Conservation (phyloP, 495 filamentous ascomycete species). For the Penicillium longicatenatum region DNA sequence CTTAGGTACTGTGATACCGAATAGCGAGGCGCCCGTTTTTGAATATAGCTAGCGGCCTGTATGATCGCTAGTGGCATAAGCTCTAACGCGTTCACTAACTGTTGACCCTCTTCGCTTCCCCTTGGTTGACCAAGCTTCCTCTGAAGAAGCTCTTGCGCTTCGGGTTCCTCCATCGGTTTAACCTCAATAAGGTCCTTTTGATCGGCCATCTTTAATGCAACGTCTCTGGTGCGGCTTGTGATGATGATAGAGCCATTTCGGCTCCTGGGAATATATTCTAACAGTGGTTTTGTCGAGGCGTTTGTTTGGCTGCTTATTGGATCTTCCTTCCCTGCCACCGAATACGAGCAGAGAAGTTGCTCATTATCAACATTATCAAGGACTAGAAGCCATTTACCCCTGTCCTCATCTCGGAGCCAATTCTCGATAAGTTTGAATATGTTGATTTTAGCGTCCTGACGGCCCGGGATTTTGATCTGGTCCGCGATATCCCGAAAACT, state of each 20-base stretch:
- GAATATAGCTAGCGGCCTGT: conserved; percentile 51
- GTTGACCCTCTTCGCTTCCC: conserved; percentile 15
- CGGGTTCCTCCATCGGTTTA: conserved; percentile 30
- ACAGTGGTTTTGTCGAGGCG: not conserved
- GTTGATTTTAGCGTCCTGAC: conserved; percentile 37
- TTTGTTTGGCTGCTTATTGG: not conserved
- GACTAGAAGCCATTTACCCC: not conserved
- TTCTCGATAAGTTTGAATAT: conserved; percentile 39
- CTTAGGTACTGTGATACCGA: conserved; percentile 33
- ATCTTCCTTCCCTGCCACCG: not conserved
- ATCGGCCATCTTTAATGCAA: conserved; percentile 27
- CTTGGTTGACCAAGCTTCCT: conserved; percentile 30
- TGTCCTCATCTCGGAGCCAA: conserved; percentile 30
- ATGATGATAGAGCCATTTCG: conserved; percentile 10
- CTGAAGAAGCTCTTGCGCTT: conserved; percentile 40
- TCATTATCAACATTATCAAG: conserved; percentile 9
- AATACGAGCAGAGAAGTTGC: not conserved
- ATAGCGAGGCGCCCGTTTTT: conserved; percentile 10
- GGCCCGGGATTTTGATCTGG: conserved; percentile 32
- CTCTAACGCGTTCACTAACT: conserved; percentile 39
- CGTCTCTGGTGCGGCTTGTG: conserved; percentile 31
- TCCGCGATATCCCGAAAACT: conserved; percentile 42
- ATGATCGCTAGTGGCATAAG: conserved; percentile 23
- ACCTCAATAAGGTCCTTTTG: conserved; percentile 39
- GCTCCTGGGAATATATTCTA: conserved; percentile 1